Percentiles rank a stretch among this genome's conserved stretches.
These are phyloP conservation scores for Yarrowia porcina DNA, from an alignment of 805 yeast genomes.

Conservation along the genomic window DNA sequence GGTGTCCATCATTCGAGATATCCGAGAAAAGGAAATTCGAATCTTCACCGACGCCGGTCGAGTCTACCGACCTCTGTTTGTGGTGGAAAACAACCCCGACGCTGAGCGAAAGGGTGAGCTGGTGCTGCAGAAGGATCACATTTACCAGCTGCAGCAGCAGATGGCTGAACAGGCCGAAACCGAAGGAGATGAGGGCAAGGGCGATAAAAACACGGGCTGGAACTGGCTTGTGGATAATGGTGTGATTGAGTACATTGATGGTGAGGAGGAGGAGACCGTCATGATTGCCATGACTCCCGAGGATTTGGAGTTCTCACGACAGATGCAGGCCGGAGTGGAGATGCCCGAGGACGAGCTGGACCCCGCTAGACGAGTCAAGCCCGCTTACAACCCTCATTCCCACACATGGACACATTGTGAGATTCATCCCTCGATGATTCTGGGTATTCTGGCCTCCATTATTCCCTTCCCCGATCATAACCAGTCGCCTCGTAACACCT, in stretches of 20 bases:
- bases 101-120: conserved; percentile 63
- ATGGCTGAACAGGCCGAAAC: conserved; percentile 39
- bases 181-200: conserved; percentile 48
- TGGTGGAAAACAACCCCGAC: conserved; percentile 74
- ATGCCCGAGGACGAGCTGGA: conserved; percentile 49
- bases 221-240: conserved; percentile 77
- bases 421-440: conserved; percentile 97
- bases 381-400: conserved; percentile 55
- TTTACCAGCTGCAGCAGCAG: conserved; percentile 55
- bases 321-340: conserved; percentile 41
- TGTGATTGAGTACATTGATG: conserved; percentile 93
- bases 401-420: conserved; percentile 98
- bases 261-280: conserved; percentile 97
- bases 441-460: conserved; percentile 97
- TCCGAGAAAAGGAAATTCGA: conserved; percentile 92
- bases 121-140: conserved; percentile 79
- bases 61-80: conserved; percentile 92
- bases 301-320: conserved; percentile 69
- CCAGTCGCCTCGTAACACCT: conserved; percentile 98
- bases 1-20: conserved; percentile 94
- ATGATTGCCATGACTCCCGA: conserved; percentile 99
- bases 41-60: conserved; percentile 98
- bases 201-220: conserved; percentile 68
- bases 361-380: conserved; percentile 84
- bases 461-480: conserved; percentile 99